phyloP scores from a whole-genome alignment of 345 rosid species.

The Psidium friedrichsthalianum region DNA sequence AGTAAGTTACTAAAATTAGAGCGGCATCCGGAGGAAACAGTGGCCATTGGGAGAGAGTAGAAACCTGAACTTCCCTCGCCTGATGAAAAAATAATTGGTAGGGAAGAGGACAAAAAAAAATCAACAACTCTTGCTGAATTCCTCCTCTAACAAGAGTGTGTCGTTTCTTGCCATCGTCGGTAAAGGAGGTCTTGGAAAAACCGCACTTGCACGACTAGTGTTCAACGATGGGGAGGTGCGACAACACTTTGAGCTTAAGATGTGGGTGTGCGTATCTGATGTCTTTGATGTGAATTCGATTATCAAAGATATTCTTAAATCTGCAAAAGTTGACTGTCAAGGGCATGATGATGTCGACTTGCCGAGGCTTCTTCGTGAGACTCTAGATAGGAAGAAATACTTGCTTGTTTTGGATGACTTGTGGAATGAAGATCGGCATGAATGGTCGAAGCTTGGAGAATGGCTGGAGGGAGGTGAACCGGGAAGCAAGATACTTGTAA shows the following conservation, averaged over 20 bases:
- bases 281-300: neutral
- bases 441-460: neutral
- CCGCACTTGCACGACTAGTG: neutral
- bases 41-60: neutral
- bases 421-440: neutral
- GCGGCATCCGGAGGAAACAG: accelerated
- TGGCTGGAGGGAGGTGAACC: neutral
- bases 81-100: neutral
- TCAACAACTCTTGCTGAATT: neutral
- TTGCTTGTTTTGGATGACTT: neutral
- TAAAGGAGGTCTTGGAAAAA: neutral
- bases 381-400: neutral
- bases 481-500: neutral
- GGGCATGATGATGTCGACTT: too few species aligned
- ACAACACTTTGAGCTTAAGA: neutral
- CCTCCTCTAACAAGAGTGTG: neutral
- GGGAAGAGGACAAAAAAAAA: neutral
- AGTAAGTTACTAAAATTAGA: neutral
- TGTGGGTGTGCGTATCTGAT: neutral
- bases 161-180: neutral
- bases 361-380: neutral
- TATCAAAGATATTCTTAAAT: neutral
- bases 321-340: too few species aligned
- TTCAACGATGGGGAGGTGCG: neutral
- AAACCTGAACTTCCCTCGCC: neutral